Base-by-base conservation (phyloP, 805 yeast species). In the Candida sanyiensis region DNA sequence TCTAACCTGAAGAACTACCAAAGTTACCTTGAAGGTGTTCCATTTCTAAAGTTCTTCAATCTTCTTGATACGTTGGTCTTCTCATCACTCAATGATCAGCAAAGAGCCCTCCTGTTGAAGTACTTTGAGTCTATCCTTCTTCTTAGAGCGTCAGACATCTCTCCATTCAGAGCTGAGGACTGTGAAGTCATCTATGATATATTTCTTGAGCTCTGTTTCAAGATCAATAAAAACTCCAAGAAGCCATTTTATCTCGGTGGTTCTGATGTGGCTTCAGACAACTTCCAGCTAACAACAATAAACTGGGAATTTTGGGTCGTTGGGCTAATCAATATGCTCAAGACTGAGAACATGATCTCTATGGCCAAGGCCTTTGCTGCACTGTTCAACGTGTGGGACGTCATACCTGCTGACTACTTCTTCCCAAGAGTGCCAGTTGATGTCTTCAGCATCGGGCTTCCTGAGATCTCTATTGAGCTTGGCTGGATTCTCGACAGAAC, bases 281-380 rank as follows among this genome's bases (percentile, higher is more conserved):
- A 12, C 15, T 17, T n/a, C 15, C 23, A 35, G 20, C 23, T 46
- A 19, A 15, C 35, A 4, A 38, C 43, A 13, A 32, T 44, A 8
- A 74, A 82, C 61, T 86, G 95, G 93, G 63, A 66, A 36, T 85
- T 87, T 52, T 86, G 95, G 95, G 57, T 81, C 6, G 65, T 69
- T 38, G 79, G 83, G 12, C 58, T 67, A 11, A 61, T 72, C 42
- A 64, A 74, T 40, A 72, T 85, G 79, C 56, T 85, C n/a, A 52
- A 64, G 7, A 75, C 86, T 7, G 77, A 75, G 32, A 83, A 75
- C 55, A 67, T 77, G 47, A 79, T 75, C 46, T 70, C 73, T 17
- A 77, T 83, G 44, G 62, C 82, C 16, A 73, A 83, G 43, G 75
- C 77, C 11, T 56, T 86, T 27, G 75, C 88, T 5, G 70, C 79